Conservation (phyloP, 1,139 yeast genomes). For the Suhomyces guaymorum region DNA sequence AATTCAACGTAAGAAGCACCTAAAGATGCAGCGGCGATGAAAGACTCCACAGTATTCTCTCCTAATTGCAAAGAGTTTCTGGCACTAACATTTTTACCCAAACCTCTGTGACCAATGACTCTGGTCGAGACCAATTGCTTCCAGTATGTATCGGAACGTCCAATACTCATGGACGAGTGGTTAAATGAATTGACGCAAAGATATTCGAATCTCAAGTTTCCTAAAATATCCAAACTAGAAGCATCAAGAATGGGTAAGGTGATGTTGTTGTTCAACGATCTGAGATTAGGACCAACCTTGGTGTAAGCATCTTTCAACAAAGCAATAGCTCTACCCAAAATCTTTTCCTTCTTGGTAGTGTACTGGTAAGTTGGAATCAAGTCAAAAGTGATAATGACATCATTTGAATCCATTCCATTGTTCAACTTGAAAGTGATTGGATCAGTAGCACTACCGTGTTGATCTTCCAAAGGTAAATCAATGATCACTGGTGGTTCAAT, state of each 20-base stretch:
- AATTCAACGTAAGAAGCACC: slow-evolving; percentile 94
- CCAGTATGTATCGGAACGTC: slow-evolving; percentile 86
- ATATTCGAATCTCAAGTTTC: slow-evolving; percentile 74
- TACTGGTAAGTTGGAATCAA: slow-evolving; percentile 85
- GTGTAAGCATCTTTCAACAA: slow-evolving; percentile 64
- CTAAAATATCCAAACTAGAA: slow-evolving; percentile 71
- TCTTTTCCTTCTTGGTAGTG: slow-evolving; percentile 36
- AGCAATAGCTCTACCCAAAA: slow-evolving; percentile 87
- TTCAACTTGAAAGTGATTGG: slow-evolving; percentile 75
- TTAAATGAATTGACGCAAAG: slow-evolving; percentile 70
- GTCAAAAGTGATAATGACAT: slow-evolving; percentile 74
- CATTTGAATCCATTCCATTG: slow-evolving; percentile 48
- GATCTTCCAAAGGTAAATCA: slow-evolving; percentile 85
- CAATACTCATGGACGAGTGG: slow-evolving; percentile 69
- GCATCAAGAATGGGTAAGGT: slow-evolving; percentile 80
- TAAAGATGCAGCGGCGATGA: slow-evolving; percentile 93
- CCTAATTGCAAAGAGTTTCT: slow-evolving; percentile 87
- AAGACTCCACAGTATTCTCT: slow-evolving; percentile 93
- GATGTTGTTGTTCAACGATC: slow-evolving; percentile 66
- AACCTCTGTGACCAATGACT: slow-evolving; percentile 95
- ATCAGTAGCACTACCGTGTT: slow-evolving; percentile 74
- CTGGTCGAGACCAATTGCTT: slow-evolving; percentile 84
- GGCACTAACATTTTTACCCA: slow-evolving; percentile 78
- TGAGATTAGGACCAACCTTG: slow-evolving; percentile 66
- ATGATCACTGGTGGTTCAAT: slow-evolving; percentile 67